These are phyloP conservation scores for Theobroma cacao DNA, from an alignment of 345 rosid species.

Conservation along the genomic window DNA sequence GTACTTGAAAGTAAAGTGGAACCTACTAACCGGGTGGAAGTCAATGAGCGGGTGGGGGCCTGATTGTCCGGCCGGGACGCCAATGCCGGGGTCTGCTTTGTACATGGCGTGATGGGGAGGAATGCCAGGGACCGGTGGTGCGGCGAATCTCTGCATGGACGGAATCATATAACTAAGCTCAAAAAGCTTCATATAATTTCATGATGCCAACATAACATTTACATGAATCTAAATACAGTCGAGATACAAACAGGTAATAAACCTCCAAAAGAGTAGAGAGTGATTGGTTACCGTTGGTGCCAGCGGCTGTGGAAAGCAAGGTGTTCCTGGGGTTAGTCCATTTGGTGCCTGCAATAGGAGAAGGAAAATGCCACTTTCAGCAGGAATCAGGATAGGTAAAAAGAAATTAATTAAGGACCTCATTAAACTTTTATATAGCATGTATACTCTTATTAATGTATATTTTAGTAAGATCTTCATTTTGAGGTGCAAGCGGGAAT, in stretches of 20 bases:
- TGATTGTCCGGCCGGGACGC: slow-evolving; percentile 35
- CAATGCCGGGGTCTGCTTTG: slow-evolving; percentile 45
- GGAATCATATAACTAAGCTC: not conserved
- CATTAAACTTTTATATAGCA: not conserved
- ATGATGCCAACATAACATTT: not conserved
- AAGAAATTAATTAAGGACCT: not conserved
- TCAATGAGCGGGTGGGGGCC: slow-evolving; percentile 48
- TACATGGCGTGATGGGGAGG: slow-evolving; percentile 41
- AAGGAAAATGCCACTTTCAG: not conserved
- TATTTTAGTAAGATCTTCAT: no score
- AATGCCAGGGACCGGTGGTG: slow-evolving; percentile 55
- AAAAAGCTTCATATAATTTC: not conserved
- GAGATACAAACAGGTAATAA: slow-evolving; percentile 19
- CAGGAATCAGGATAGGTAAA: not conserved
- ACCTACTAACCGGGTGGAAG: slow-evolving; percentile 60
- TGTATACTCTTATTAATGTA: not conserved
- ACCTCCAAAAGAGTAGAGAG: slow-evolving; percentile 21
- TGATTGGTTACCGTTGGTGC: slow-evolving; percentile 47
- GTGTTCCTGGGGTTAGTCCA: slow-evolving; percentile 50
- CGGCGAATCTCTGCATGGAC: slow-evolving; percentile 41
- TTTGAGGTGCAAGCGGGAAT: not conserved
- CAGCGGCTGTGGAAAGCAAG: slow-evolving; percentile 54
- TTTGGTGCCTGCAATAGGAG: slow-evolving; percentile 37
- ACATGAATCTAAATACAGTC: not conserved
- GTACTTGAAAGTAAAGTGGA: slow-evolving; percentile 4